phyloP scores from a whole-genome alignment of 768 basidiomycete species.

The Rubroboletus pulcherrimus region DNA sequence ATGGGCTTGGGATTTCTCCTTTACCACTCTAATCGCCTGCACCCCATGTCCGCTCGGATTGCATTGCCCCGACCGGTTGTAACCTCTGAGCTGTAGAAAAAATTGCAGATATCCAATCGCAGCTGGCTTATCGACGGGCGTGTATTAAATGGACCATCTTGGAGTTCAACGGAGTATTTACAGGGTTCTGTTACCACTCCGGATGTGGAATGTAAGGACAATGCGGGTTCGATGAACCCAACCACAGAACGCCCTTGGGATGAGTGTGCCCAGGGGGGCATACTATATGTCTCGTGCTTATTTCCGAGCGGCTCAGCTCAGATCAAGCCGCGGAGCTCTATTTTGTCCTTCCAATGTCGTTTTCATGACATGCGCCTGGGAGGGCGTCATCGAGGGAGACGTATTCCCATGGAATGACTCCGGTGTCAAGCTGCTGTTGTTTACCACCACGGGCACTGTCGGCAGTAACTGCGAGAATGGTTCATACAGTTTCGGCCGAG shows the following conservation, averaged over 20 bases:
- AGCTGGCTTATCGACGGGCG: not conserved
- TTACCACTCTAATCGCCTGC: not conserved
- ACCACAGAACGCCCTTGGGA: not conserved
- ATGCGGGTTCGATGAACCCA: not conserved
- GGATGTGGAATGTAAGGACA: not conserved
- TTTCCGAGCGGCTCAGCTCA: constrained; percentile 20
- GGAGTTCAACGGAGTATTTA: not conserved
- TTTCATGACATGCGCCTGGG: constrained; percentile 15
- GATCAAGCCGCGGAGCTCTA: constrained; percentile 23
- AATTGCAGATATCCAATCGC: not conserved
- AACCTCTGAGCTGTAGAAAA: not conserved
- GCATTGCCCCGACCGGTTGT: not conserved
- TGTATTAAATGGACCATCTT: not conserved
- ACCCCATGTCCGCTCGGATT: not conserved
- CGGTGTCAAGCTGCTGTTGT: constrained; percentile 45
- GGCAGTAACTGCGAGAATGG: constrained; percentile 35
- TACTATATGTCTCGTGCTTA: not conserved
- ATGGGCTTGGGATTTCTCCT: not conserved
- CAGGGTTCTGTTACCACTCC: not conserved
- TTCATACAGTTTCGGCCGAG: constrained; percentile 39
- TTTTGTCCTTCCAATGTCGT: constrained; percentile 12
- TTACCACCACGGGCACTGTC: constrained; percentile 24
- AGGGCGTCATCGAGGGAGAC: constrained; percentile 41
- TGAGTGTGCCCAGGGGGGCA: not conserved
- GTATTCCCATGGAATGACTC: constrained; percentile 58